phyloP scores from a whole-genome alignment of 139 green algal genomes.

The Auxenochlorella protothecoides region DNA sequence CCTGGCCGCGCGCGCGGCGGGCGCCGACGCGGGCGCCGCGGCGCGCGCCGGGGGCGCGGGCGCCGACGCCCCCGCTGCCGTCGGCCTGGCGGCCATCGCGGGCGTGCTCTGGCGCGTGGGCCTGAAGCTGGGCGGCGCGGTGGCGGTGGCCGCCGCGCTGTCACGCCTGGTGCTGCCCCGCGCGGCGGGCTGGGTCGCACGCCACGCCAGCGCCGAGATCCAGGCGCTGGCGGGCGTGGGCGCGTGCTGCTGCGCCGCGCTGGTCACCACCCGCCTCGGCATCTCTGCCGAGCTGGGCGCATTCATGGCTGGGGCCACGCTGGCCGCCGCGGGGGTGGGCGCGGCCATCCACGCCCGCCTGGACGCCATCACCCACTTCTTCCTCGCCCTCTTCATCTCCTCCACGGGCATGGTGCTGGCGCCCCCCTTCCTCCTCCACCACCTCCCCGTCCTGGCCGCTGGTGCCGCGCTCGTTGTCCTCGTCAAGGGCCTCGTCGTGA shows the following conservation, averaged over 20 bases:
- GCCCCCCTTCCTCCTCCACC: conserved; percentile 73
- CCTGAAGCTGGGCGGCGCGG: conserved; percentile 8
- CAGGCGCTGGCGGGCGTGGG: conserved; percentile 70
- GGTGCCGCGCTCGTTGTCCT: conserved; percentile 57
- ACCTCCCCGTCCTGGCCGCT: conserved; percentile 61
- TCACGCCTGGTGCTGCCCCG: conserved; percentile 44
- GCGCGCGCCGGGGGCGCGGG: no score
- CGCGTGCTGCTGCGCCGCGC: conserved; percentile 62
- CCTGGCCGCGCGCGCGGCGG: background rate
- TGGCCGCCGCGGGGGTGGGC: conserved; percentile 19
- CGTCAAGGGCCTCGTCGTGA: conserved; percentile 70
- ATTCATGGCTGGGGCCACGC: conserved; percentile 80
- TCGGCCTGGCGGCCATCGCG: conserved; percentile 28
- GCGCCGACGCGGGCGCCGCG: no score
- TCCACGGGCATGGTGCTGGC: conserved; percentile 80
- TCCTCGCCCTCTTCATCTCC: conserved; percentile 87
- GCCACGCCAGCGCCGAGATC: conserved; percentile 50
- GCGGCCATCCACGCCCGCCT: no score
- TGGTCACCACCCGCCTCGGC: conserved; percentile 44
- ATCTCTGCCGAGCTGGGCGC: conserved; percentile 83
- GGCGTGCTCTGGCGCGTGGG: background rate
- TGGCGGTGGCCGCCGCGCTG: conserved; percentile 16
- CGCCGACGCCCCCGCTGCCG: conserved; percentile 2
- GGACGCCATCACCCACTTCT: conserved; percentile 42
- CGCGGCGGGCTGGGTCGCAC: conserved; percentile 37